Conservation (phyloP, 805 yeast genomes). For the Candida corydali region DNA sequence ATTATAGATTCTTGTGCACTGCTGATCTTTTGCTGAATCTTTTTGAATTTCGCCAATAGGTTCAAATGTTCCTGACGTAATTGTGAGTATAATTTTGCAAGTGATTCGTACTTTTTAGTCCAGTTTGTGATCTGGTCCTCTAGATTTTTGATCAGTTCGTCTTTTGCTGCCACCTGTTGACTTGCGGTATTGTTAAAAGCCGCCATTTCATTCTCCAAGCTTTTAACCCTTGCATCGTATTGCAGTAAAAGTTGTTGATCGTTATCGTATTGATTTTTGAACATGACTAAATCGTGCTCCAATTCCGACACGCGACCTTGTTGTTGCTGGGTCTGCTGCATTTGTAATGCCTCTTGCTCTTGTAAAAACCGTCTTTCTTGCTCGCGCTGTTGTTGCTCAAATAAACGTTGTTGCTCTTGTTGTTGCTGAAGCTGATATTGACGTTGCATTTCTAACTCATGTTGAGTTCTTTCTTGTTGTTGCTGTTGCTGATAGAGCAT, state of each 20-base stretch:
- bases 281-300: constrained; percentile 72
- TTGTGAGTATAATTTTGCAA: constrained; percentile 87
- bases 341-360: constrained; percentile 64
- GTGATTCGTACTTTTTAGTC: constrained; percentile 82
- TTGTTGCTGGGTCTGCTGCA: constrained; percentile 68
- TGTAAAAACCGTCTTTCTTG: constrained; percentile 65
- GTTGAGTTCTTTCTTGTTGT: constrained; percentile 58
- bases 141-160: constrained; percentile 60
- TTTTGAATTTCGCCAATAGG: constrained; percentile 70
- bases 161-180: constrained; percentile 71
- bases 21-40: constrained; percentile 80
- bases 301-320: constrained; percentile 76
- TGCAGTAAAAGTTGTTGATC: constrained; percentile 82
- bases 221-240: constrained; percentile 80
- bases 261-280: constrained; percentile 78
- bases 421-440: constrained; percentile 66
- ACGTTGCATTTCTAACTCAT: constrained; percentile 61
- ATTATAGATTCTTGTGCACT: constrained; percentile 87
- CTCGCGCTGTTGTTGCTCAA: constrained; percentile 70
- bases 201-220: constrained; percentile 68
- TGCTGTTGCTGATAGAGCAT: constrained; percentile 48
- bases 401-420: constrained; percentile 64
- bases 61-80: constrained; percentile 88
- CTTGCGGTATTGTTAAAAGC: constrained; percentile 60
- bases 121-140: constrained; percentile 76